phyloP scores from a whole-genome alignment of 2,329 filamentous ascomycete genomes.

The Apiospora saccharicola region DNA sequence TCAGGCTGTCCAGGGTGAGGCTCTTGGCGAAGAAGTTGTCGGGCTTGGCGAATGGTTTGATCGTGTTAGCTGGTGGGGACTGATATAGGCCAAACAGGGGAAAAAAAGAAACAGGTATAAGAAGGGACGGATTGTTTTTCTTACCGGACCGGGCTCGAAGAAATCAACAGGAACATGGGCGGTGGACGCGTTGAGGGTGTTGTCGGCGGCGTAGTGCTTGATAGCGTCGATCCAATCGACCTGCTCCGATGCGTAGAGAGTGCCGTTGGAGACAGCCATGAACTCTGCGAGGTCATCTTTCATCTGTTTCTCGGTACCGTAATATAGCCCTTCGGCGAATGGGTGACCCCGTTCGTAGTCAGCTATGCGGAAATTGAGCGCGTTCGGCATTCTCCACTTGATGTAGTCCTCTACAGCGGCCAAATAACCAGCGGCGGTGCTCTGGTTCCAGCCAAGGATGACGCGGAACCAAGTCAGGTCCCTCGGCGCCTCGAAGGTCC shows the following conservation, averaged over 20 bases:
- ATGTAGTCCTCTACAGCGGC: slow-evolving; percentile 51
- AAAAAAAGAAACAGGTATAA: slow-evolving; percentile 33
- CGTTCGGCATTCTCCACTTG: slow-evolving; percentile 45
- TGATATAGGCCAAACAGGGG: slow-evolving; percentile 39
- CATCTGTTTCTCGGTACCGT: slow-evolving; percentile 45
- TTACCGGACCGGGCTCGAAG: slow-evolving; percentile 41
- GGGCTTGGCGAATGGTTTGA: slow-evolving; percentile 39
- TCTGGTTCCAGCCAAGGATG: slow-evolving; percentile 37
- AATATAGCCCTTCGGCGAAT: slow-evolving; percentile 47
- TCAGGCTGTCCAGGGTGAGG: slow-evolving; percentile 48
- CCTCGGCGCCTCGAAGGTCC: slow-evolving; percentile 40
- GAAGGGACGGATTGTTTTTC: slow-evolving; percentile 18
- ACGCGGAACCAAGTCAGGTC: slow-evolving; percentile 42
- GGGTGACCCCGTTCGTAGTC: slow-evolving; percentile 43
- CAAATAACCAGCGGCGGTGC: slow-evolving; percentile 46
- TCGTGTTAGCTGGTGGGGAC: slow-evolving; percentile 31
- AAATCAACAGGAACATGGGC: slow-evolving; percentile 45
- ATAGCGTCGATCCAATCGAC: slow-evolving; percentile 42
- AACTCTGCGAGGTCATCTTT: slow-evolving; percentile 43
- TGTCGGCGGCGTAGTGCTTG: slow-evolving; percentile 42
- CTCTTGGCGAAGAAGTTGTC: slow-evolving; percentile 53
- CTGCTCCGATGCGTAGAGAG: slow-evolving; percentile 40
- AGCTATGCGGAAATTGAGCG: slow-evolving; percentile 52
- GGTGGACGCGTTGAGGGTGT: slow-evolving; percentile 46
- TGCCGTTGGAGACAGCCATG: slow-evolving; percentile 44